Evolutionary conservation across 192 early-diverging fungal species (phyloP), one percentile per base, ranked within the genome.

Genomic region (Coemansia sp.): DNA sequence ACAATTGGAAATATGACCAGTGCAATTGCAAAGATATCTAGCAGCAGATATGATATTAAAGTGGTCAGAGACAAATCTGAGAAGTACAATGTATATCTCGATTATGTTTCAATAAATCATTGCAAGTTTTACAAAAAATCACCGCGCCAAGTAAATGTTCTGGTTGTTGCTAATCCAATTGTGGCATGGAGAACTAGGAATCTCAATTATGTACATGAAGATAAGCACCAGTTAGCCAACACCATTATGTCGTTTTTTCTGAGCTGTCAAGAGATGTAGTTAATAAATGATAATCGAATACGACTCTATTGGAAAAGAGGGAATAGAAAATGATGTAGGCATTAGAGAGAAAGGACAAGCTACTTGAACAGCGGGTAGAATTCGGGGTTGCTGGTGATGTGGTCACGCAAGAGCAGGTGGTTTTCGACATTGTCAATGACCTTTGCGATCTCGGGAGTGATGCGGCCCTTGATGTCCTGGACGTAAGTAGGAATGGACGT

Each of bases 381-480:
- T n/a, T 56, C 28, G 8, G 29, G 5, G 12, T n/a, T 56, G 26
- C 53, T 31, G 33, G 16, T 34, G 16, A 56, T 28, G 15, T 56
- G 30, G 29, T 31, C 53, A 25, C 30, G 53, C 53, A 56, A 16
- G 20, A 56, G 53, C 12, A 30, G 53, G 23, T 56, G 34, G 25
- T 52, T 34, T 45, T 75, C 72, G 20, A 80, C 65, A 23, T 65
- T 59, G 18, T 45, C 33, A n/a, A 64, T 67, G 21, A 74, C 35
- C 64, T 79, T 79, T 59, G 26, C 20, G 15, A 75, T 40, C 43
- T 71, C 72, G 8, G 77, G 72, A 6, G 77, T 66, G 3, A 71
- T 33, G 15, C n/a, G 23, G 7, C 33, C 4, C 34, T 48, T 58
- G 40, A 30, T 59, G 43, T 15, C n/a, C 16, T 59, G 57, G n/a